Conservation (phyloP, 2,329 filamentous ascomycete genomes). For the Botrytis pseudocinerea region DNA sequence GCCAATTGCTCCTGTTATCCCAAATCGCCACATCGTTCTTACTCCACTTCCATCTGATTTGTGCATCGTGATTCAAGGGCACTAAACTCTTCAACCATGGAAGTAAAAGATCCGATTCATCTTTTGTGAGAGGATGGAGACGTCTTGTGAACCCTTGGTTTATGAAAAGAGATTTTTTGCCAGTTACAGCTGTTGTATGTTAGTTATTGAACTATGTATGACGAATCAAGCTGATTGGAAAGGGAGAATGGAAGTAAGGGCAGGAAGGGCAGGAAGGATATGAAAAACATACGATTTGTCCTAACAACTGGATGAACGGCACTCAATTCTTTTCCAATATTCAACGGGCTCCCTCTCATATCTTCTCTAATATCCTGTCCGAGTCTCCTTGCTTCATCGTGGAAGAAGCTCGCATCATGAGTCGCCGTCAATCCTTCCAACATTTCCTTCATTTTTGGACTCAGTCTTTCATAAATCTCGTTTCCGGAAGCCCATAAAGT, state of each 20-base stretch:
- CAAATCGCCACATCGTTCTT: conserved; percentile 61
- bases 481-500: conserved; percentile 52
- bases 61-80: conserved; percentile 57
- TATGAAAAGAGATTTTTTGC: conserved; percentile 53
- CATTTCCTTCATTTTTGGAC: conserved; percentile 49
- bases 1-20: conserved; percentile 52
- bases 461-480: conserved; percentile 57
- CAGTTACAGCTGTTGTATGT: conserved; percentile 9
- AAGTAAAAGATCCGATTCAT: conserved; percentile 50
- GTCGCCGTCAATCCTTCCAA: conserved; percentile 53
- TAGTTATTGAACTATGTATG: background rate
- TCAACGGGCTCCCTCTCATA: conserved; percentile 48
- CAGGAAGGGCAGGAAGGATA: too few relatives aligned
- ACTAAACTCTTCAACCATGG: conserved; percentile 46
- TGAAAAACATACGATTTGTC: conserved; percentile 51
- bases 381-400: conserved; percentile 50
- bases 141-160: conserved; percentile 48
- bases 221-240: background rate
- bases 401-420: conserved; percentile 52
- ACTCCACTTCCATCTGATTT: conserved; percentile 56
- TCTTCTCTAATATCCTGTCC: conserved; percentile 44
- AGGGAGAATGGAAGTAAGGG: background rate
- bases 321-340: conserved; percentile 31
- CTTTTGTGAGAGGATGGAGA: conserved; percentile 45
- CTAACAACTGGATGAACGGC: conserved; percentile 52